phyloP scores from a whole-genome alignment of 768 basidiomycete genomes.

The Rhodosporidiobolus odoratus region DNA sequence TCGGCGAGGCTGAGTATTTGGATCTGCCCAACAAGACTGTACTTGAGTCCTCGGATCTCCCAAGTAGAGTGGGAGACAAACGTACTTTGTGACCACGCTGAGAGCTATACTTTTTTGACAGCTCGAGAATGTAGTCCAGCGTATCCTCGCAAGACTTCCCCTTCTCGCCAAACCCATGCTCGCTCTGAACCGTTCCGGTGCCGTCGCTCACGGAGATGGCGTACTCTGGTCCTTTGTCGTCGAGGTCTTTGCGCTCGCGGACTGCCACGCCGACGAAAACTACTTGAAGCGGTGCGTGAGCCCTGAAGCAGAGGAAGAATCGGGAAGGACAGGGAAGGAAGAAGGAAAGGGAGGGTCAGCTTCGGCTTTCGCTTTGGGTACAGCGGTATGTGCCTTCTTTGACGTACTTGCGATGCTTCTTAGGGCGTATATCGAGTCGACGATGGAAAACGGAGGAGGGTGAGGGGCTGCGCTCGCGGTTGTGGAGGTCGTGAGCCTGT shows the following conservation, averaged over 20 bases:
- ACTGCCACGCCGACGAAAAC: constrained; percentile 20
- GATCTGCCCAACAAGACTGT: not conserved
- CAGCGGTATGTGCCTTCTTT: too few relatives aligned
- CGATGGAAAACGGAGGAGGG: too few relatives aligned
- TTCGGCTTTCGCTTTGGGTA: not conserved
- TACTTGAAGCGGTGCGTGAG: constrained; percentile 6
- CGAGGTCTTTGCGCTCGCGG: constrained; percentile 1
- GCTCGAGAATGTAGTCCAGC: constrained; percentile 7
- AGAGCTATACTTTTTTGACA: not conserved
- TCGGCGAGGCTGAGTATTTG: not conserved
- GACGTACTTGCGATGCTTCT: constrained; percentile 13
- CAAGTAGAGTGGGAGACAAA: not conserved
- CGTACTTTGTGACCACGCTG: constrained; percentile 15
- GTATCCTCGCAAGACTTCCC: not conserved
- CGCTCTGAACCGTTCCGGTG: not conserved
- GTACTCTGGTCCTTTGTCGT: constrained; percentile 10
- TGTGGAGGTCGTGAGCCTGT: too few relatives aligned
- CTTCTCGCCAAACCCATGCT: constrained; percentile 7
- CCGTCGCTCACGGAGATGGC: constrained; percentile 9
- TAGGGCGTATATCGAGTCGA: not conserved
- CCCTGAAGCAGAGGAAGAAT: not conserved
- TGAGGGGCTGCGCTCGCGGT: too few relatives aligned
- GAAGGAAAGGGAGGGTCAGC: not conserved
- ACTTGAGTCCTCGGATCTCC: too few relatives aligned
- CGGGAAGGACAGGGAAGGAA: not conserved